These are phyloP conservation scores for Triadica sebifera DNA, from an alignment of 345 rosid genomes.

Conservation along the genomic window DNA sequence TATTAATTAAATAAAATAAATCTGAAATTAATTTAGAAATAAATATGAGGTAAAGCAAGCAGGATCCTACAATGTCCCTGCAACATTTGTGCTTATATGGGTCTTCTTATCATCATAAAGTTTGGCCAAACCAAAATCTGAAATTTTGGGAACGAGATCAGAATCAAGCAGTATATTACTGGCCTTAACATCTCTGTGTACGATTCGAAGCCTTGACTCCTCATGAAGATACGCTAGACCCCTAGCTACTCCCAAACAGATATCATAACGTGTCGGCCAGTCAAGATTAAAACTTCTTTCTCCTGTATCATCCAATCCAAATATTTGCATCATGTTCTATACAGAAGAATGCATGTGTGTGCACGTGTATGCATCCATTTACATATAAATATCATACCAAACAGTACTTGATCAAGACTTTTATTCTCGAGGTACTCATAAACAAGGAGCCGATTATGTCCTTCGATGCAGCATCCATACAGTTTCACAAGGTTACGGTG, in stretches of 20 bases:
- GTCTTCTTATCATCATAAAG: conserved; percentile 56
- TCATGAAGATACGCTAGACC: conserved; percentile 61
- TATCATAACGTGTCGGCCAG: conserved; percentile 43
- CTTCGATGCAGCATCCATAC: conserved; percentile 67
- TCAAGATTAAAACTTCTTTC: conserved; percentile 33
- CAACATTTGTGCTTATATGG: conserved; percentile 59
- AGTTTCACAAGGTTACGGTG: conserved; percentile 73
- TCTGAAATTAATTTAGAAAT: background rate
- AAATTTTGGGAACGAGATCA: conserved; percentile 50
- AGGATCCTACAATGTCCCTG: conserved; percentile 52
- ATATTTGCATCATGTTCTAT: background rate
- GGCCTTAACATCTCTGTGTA: conserved; percentile 57
- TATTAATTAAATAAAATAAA: background rate
- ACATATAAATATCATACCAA: conserved; percentile 32
- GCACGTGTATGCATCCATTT: background rate
- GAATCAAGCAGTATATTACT: conserved; percentile 52
- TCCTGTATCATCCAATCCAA: conserved; percentile 33
- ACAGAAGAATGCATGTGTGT: background rate
- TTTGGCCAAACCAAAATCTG: conserved; percentile 65
- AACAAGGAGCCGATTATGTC: conserved; percentile 55
- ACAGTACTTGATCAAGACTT: conserved; percentile 72
- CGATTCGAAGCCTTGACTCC: conserved; percentile 59
- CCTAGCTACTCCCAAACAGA: conserved; percentile 55
- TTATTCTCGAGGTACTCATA: conserved; percentile 68
- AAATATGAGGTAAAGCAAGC: background rate